phyloP scores from a whole-genome alignment of 495 filamentous ascomycete genomes.

The Penicillium waksmanii region DNA sequence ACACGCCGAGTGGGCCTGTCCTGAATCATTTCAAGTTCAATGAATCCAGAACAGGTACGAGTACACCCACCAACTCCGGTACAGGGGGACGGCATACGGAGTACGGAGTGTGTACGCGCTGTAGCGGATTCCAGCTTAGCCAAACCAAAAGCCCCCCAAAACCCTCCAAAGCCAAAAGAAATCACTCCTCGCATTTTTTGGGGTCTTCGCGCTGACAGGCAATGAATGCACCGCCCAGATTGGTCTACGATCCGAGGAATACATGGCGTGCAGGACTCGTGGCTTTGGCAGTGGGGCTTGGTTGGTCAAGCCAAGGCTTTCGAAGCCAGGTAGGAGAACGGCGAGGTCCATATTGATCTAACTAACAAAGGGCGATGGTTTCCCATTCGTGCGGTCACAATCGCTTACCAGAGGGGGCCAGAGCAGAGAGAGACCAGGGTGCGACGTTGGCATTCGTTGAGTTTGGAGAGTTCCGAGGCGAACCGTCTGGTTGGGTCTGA shows the following conservation, averaged over 20 bases:
- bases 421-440: too few species aligned
- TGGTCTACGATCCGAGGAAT: constrained; percentile 17
- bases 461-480: constrained; percentile 1
- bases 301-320: constrained; percentile 1
- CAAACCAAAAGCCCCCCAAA: neutral
- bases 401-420: neutral
- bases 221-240: constrained; percentile 2
- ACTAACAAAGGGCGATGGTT: neutral
- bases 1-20: constrained; percentile 1
- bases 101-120: too few species aligned
- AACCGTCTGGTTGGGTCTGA: constrained; percentile 3
- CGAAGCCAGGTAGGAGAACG: neutral
- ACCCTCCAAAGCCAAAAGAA: neutral
- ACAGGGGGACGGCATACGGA: too few species aligned
- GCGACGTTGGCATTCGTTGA: neutral
- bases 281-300: constrained; percentile 9
- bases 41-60: neutral
- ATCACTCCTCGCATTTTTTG: neutral
- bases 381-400: neutral
- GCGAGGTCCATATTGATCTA: neutral
- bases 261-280: constrained; percentile 33
- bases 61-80: neutral
- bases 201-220: neutral
- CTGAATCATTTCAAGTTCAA: neutral
- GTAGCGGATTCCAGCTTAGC: neutral